A percentile compares a stretch with the other conserved stretches of the same genome.
These are phyloP conservation scores for Pseudocercospora pini-densiflorae DNA, from an alignment of 2,329 filamentous ascomycete genomes.

Conservation along the genomic window DNA sequence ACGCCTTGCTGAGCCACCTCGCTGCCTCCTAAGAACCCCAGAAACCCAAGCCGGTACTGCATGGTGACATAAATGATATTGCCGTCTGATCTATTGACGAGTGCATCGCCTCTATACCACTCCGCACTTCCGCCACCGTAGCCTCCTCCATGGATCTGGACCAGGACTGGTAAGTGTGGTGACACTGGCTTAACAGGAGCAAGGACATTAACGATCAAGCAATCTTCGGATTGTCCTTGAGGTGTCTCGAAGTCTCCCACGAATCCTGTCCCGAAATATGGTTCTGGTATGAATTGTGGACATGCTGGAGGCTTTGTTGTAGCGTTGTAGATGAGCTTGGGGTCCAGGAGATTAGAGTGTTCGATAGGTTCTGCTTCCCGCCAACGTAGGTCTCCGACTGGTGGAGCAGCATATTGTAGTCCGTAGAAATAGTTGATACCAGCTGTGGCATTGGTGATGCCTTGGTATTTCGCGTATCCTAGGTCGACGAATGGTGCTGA, in stretches of 20 bases:
- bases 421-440: conserved; percentile 29
- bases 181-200: conserved; percentile 41
- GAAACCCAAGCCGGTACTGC: conserved; percentile 39
- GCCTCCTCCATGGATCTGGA: conserved; percentile 45
- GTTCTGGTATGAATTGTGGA: conserved; percentile 32
- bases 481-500: conserved; percentile 22
- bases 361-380: conserved; percentile 38
- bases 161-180: conserved; percentile 35
- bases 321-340: conserved; percentile 33
- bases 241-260: conserved; percentile 9
- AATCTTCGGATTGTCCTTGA: conserved; percentile 40
- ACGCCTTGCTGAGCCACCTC: conserved; percentile 31
- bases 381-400: conserved; percentile 39
- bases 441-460: conserved; percentile 21
- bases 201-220: conserved; percentile 47
- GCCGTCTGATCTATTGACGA: conserved; percentile 39
- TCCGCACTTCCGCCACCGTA: conserved; percentile 40
- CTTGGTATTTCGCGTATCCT: conserved; percentile 31
- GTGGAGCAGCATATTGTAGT: conserved; percentile 38
- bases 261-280: conserved; percentile 10
- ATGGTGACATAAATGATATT: conserved; percentile 41
- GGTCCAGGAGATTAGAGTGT: conserved; percentile 26
- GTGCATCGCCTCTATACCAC: conserved; percentile 30
- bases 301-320: conserved; percentile 34
- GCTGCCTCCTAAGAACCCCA: conserved; percentile 34